These are phyloP conservation scores for Lactuca saligna DNA, from an alignment of 129 eudicot species.

Conservation along the genomic window DNA sequence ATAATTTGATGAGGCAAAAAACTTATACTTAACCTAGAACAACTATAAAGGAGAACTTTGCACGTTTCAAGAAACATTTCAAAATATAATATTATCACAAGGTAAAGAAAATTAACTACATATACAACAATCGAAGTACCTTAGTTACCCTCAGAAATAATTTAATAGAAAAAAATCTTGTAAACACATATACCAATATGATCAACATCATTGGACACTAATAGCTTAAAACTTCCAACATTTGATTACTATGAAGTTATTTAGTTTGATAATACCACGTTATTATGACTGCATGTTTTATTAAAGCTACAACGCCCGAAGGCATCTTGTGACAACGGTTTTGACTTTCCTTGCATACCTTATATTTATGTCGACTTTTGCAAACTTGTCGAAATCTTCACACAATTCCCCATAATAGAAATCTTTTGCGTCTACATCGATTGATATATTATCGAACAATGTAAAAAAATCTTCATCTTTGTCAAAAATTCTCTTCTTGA, in stretches of 20 bases:
- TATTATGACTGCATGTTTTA: background rate
- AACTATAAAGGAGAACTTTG: no score
- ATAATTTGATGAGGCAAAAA: no score
- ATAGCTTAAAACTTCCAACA: background rate
- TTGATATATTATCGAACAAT: constrained; percentile 32
- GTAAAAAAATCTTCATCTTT: constrained; percentile 38
- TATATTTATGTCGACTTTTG: constrained; percentile 5
- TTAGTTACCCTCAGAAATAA: no score
- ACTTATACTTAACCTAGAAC: no score
- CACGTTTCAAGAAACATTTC: no score
- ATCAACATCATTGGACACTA: no score
- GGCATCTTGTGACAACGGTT: constrained; percentile 10
- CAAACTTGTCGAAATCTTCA: constrained; percentile 11
- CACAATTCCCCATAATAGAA: constrained; percentile 46
- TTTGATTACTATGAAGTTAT: background rate
- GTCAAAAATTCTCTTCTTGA: constrained; percentile 32
- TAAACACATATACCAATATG: no score
- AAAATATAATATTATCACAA: no score
- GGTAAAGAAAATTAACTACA: no score
- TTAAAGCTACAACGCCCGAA: constrained; percentile 6
- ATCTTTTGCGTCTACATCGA: constrained; percentile 27
- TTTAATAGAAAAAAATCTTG: no score
- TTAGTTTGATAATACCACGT: background rate
- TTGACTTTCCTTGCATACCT: constrained; percentile 26
- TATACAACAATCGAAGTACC: no score